phyloP scores from a whole-genome alignment of 1,139 yeast species.

The Taphrina confusa region DNA sequence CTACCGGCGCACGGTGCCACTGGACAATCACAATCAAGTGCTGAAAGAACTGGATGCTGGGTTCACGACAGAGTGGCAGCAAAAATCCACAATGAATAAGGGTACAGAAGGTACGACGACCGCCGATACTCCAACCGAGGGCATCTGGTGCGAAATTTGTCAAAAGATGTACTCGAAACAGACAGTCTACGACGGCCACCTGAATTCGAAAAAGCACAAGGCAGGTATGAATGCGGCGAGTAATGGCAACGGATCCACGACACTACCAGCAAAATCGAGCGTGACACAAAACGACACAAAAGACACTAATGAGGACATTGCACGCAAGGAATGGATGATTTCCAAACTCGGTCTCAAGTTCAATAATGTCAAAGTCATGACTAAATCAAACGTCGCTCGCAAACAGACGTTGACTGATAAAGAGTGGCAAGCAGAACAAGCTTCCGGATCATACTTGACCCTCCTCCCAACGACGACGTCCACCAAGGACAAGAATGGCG shows the following conservation, averaged over 20 bases:
- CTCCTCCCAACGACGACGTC: constrained; percentile 1
- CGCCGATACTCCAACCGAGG: constrained; percentile 36
- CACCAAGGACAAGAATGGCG: constrained; percentile 42
- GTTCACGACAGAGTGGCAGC: constrained; percentile 45
- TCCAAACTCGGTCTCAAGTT: constrained; percentile 48
- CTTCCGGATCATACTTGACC: constrained; percentile 43
- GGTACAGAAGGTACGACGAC: neutral
- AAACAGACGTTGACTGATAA: constrained; percentile 70
- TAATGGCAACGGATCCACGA: neutral
- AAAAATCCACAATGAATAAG: neutral
- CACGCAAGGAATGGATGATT: constrained; percentile 49
- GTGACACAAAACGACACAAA: neutral
- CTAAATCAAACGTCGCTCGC: constrained; percentile 67
- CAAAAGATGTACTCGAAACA: constrained; percentile 63
- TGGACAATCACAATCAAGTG: constrained; percentile 50
- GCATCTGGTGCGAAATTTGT: constrained; percentile 64
- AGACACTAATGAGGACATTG: constrained; percentile 28
- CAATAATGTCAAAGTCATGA: constrained; percentile 50
- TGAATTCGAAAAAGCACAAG: constrained; percentile 74
- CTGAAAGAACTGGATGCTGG: constrained; percentile 47
- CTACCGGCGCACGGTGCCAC: constrained; percentile 55
- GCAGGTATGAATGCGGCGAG: constrained; percentile 13
- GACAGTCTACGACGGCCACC: constrained; percentile 68
- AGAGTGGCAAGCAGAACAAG: constrained; percentile 62
- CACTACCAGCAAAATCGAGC: neutral